Conservation (phyloP, 2,329 filamentous ascomycete genomes). For the Periconia sp. region DNA sequence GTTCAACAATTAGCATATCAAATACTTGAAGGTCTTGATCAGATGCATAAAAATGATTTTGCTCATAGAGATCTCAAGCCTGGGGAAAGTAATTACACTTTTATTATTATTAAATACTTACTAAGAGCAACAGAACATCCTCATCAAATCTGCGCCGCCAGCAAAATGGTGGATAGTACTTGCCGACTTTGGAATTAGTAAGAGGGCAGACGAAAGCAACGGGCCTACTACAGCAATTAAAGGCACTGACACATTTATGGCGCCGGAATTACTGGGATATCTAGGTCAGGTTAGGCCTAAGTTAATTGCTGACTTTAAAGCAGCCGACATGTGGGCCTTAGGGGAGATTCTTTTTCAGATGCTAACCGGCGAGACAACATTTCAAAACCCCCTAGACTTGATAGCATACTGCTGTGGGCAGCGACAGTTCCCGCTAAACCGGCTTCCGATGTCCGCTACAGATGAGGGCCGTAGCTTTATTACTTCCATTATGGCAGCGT, state of each 20-base stretch:
- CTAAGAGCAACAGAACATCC: constrained; percentile 39
- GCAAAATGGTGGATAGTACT: constrained; percentile 51
- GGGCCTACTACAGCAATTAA: constrained; percentile 9
- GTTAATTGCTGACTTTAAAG: too few species aligned
- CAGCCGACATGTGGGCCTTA: constrained; percentile 25
- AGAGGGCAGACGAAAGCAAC: constrained; percentile 21
- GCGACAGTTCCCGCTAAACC: neutral
- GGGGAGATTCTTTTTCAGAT: constrained; percentile 7
- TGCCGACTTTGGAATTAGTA: constrained; percentile 49
- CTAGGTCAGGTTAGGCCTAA: too few species aligned
- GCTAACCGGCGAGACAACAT: neutral
- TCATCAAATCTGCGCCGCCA: constrained; percentile 31
- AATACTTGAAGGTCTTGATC: constrained; percentile 39
- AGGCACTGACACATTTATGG: constrained; percentile 18
- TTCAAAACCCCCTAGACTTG: neutral
- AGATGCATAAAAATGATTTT: constrained; percentile 45
- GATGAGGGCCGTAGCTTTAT: neutral
- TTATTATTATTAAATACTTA: too few species aligned
- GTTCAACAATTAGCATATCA: constrained; percentile 36
- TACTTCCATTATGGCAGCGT: neutral
- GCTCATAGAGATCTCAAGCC: constrained; percentile 49
- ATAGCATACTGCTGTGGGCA: neutral
- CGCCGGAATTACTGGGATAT: constrained; percentile 17
- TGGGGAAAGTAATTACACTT: constrained; percentile 22
- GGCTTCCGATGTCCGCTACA: neutral